Base-by-base conservation (phyloP, 164 flowering plant genomes). In the Magnolia kwangsiensis region DNA sequence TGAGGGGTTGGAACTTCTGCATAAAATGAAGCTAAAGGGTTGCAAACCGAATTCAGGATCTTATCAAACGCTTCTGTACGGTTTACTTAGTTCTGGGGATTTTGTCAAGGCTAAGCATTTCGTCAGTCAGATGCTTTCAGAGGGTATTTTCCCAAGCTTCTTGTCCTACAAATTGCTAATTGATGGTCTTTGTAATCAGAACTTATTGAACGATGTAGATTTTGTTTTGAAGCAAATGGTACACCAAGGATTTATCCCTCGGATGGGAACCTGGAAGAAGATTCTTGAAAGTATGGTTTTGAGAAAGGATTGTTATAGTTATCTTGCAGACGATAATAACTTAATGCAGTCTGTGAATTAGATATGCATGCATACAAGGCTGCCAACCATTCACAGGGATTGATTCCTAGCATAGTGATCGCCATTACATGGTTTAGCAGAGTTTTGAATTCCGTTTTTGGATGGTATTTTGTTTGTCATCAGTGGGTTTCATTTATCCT, bases 41-140 rank as follows among this genome's bases (percentile, higher is more conserved):
- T 95, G 98, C 77, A 55, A 86, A 8, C 98, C 98, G 3, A 86
- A 90, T 82, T 75, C 81, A 0, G 94, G 91, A 61, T 84, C 97
- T 37, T 92, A 93, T 76, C 91, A 88, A 74, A 89, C 88, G 80
- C 88, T 93, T 70, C 73, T 95, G 82, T 90, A 89, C 81, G 90
- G 94, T 29, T 83, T 95, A 75, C 86, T 93, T 51, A 87, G 84
- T 77, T 79, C 74, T 1, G 67, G 81, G 83, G 86, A 81, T 76
- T 90, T 79, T 78, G 70, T 77, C 11, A 88, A 91, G 84, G 98
- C 96, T 0, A 89, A 85, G 75, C 76, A 78, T 49, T 83, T 90
- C 8, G 82, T 89, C 86, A 77, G 78, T 29, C 29, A 51, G 82
- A 92, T 92, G 97, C 75, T 88, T 9, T 68, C 78, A 0, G 76